Conservation (phyloP, 1,139 yeast species). For the Groenewaldozyma auringiensis region DNA sequence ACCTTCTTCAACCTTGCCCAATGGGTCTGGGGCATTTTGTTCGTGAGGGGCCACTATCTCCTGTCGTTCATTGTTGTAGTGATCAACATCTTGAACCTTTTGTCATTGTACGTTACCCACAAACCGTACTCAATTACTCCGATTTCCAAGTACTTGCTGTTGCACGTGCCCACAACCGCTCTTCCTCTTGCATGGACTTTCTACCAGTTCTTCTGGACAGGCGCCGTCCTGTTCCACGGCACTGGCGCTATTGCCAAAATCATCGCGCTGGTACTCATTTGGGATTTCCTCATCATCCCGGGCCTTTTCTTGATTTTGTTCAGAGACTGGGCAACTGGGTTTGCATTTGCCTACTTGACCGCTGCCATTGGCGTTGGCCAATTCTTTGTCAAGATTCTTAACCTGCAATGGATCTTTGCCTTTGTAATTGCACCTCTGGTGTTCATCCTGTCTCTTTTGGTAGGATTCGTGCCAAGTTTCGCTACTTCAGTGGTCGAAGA, state of each 20-base stretch:
- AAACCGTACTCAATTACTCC: conserved; percentile 53
- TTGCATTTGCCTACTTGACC: conserved; percentile 48
- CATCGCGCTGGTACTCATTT: conserved; percentile 62
- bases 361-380: conserved; percentile 68
- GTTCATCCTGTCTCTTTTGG: conserved; percentile 41
- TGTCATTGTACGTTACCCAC: conserved; percentile 50
- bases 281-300: conserved; percentile 72
- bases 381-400: conserved; percentile 56
- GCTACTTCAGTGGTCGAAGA: conserved; percentile 2
- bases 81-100: conserved; percentile 50
- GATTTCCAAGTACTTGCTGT: conserved; percentile 43
- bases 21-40: conserved; percentile 55
- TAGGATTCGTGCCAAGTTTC: conserved; percentile 31
- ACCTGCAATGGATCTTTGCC: conserved; percentile 81
- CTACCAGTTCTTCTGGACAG: conserved; percentile 74
- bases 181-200: conserved; percentile 69
- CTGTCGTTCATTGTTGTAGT: conserved; percentile 50
- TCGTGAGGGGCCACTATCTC: conserved; percentile 47
- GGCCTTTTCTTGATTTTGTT: conserved; percentile 47
- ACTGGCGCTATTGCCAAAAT: conserved; percentile 50
- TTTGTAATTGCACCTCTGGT: conserved; percentile 52
- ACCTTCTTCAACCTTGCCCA: conserved; percentile 51
- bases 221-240: conserved; percentile 58
- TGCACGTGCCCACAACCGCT: conserved; percentile 61
- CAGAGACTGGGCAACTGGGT: conserved; percentile 67